These are phyloP conservation scores for Didymella lethalis DNA, from an alignment of 2,329 filamentous ascomycete genomes.

Conservation along the genomic window DNA sequence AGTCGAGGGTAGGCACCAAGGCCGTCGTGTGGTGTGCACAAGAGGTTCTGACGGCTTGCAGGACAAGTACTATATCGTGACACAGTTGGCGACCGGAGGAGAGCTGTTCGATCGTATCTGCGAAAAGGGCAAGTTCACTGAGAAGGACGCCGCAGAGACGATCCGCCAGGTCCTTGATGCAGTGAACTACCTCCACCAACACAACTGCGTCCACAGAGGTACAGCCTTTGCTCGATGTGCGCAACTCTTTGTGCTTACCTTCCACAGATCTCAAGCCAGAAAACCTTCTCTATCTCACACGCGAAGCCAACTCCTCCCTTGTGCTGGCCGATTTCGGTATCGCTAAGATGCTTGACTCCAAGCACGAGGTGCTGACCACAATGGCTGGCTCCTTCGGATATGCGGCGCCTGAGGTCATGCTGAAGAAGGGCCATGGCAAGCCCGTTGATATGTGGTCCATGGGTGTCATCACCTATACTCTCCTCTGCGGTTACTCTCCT, in stretches of 20 bases:
- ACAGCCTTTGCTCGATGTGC: constrained; percentile 29
- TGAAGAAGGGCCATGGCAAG: constrained; percentile 96
- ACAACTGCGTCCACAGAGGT: constrained; percentile 97
- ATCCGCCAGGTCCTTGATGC: constrained; percentile 93
- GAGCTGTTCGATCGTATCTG: constrained; percentile 98
- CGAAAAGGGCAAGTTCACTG: constrained; percentile 96
- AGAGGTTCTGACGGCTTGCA: constrained; percentile 51
- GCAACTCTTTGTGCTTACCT: constrained; percentile 29
- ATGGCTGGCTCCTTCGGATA: constrained; percentile 99
- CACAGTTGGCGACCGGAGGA: constrained; percentile 91
- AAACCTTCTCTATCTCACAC: constrained; percentile 92
- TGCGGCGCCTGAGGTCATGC: constrained; percentile 96
- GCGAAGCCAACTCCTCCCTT: constrained; percentile 77
- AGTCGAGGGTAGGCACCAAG: constrained; percentile 76
- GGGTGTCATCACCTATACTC: constrained; percentile 97
- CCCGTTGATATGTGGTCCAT: constrained; percentile 99
- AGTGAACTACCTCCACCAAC: constrained; percentile 91
- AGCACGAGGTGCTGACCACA: constrained; percentile 90
- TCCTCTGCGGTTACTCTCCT: constrained; percentile 96
- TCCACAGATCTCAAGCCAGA: constrained; percentile 90
- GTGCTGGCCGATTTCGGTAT: constrained; percentile 98
- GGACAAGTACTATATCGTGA: constrained; percentile 99
- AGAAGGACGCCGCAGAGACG: constrained; percentile 95
- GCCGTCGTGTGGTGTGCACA: neutral
- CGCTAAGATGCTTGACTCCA: constrained; percentile 93